Conservation (phyloP, 1,284 basidiomycete species). For the Phylloboletellus chloephorus region DNA sequence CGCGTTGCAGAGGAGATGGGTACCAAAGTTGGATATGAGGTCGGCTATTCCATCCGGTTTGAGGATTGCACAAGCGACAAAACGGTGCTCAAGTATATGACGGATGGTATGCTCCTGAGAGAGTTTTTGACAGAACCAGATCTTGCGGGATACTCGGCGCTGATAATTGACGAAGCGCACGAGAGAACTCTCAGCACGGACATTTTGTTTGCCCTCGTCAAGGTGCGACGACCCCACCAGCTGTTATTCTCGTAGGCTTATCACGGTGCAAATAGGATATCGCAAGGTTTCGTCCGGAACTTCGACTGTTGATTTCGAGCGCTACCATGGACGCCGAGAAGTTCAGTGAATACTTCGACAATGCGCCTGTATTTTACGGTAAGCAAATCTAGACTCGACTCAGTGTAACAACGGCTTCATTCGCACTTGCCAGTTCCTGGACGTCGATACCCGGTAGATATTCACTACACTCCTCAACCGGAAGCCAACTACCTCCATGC, state of each 20-base stretch:
- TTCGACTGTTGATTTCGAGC: constrained; percentile 87
- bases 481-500: constrained; percentile 99
- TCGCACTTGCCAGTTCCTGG: constrained; percentile 70
- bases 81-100: constrained; percentile 97
- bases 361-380: constrained; percentile 91
- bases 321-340: constrained; percentile 97
- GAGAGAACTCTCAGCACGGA: constrained; percentile 95
- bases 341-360: constrained; percentile 94
- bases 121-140: constrained; percentile 96
- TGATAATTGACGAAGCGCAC: constrained; percentile 97
- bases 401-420: background rate
- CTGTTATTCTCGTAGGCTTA: constrained; percentile 14
- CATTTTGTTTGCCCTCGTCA: constrained; percentile 93
- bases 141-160: constrained; percentile 84
- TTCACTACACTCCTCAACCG: constrained; percentile 96
- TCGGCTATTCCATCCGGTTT: constrained; percentile 98
- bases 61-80: constrained; percentile 99
- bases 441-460: constrained; percentile 95
- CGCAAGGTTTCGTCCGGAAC: constrained; percentile 91
- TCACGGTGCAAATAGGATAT: constrained; percentile 64
- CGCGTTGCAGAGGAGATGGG: constrained; percentile 99
- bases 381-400: constrained; percentile 22
- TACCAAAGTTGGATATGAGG: constrained; percentile 91
- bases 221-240: constrained; percentile 56
- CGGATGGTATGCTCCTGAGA: constrained; percentile 94